Base-by-base conservation (phyloP, 2,329 filamentous ascomycete genomes). In the Cercospora sp. region DNA sequence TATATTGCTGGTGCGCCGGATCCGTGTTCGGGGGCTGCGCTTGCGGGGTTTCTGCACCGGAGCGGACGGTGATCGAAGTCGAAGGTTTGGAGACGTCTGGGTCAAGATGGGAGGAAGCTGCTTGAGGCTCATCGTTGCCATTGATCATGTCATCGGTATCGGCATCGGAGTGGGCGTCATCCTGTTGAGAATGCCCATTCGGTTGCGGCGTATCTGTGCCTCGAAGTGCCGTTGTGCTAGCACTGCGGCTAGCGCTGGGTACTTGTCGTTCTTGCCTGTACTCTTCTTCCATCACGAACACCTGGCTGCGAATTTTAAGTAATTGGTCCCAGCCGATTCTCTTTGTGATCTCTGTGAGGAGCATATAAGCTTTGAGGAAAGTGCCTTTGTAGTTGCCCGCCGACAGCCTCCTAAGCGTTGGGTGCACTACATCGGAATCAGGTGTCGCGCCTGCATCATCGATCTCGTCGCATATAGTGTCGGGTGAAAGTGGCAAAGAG, bases 211-310 rank as follows among this genome's bases (percentile, higher is more conserved):
- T 82, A 32, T 91, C 90, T 28, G 90, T 89, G 55, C 90, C 90
- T 66, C 89, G 89, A 57, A 97, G 83, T 61, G 89, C 91, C 73
- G 93, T 90, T 55, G 90, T 92, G 82, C 93, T 95, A 60, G 93
- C 87, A 78, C 91, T 93, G 55, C 91, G 88, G 75, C 80, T 79
- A 68, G 82, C 76, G 57, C 80, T 76, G 60, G 83, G 76, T 18
- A 82, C 82, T 66, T 91, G 89, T 80, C 91, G 92, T 81, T 98
- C 95, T 66, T 90, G 91, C 60, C 95, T 89, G 78, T 99, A 99
- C 80, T 99, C 95, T 77, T 99, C 95, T 79, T 99, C 95, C 95
- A 99, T 99, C 60, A 99, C 95, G 75, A 99, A 99, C 1, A 99
- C 95, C 71, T 94, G 94, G 82, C 94, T 98, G 73, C 95, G 88